A percentile compares a stretch with the other conserved stretches of the same genome.
Conservation (phyloP, 1,139 yeast genomes). For the Taphrina pruni region DNA sequence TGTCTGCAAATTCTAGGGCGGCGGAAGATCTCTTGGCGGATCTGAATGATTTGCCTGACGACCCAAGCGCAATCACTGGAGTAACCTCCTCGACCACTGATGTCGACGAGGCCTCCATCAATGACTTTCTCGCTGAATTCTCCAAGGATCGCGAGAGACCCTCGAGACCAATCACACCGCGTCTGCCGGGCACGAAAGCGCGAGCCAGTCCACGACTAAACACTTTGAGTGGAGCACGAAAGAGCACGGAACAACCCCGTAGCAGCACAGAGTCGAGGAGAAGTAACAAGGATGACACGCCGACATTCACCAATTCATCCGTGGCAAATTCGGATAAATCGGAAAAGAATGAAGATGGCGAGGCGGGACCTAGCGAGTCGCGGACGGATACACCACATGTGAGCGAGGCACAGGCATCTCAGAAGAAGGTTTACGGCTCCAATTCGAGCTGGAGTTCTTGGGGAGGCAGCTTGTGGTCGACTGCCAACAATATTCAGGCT, state of each 20-base stretch:
- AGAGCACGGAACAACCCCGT: conserved; percentile 11
- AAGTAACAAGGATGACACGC: conserved; percentile 24
- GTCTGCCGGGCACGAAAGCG: conserved; percentile 19
- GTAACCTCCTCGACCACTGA: conserved; percentile 7
- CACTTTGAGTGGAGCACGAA: not conserved
- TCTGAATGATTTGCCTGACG: conserved; percentile 29
- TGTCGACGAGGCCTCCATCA: conserved; percentile 38
- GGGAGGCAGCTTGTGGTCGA: conserved; percentile 38
- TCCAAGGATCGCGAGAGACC: conserved; percentile 32
- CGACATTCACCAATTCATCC: conserved; percentile 27
- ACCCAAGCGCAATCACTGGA: conserved; percentile 14
- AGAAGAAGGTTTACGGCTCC: conserved; percentile 26
- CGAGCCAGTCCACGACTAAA: conserved; percentile 25
- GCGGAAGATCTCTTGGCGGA: conserved; percentile 31
- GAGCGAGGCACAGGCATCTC: conserved; percentile 11
- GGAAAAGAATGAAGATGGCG: conserved; percentile 17
- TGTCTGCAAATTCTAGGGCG: conserved; percentile 26
- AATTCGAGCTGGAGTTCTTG: conserved; percentile 32
- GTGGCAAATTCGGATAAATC: conserved; percentile 27
- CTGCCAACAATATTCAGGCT: conserved; percentile 28
- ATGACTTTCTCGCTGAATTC: conserved; percentile 38
- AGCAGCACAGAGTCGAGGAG: conserved; percentile 23
- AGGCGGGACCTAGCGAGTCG: conserved; percentile 1
- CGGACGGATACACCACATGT: conserved; percentile 3
- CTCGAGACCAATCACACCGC: conserved; percentile 29